A percentile compares a stretch with the other conserved stretches of the same genome.
These are phyloP conservation scores for Gamsiella multidivaricata DNA, from an alignment of 192 early-diverging fungal genomes.

Conservation along the genomic window DNA sequence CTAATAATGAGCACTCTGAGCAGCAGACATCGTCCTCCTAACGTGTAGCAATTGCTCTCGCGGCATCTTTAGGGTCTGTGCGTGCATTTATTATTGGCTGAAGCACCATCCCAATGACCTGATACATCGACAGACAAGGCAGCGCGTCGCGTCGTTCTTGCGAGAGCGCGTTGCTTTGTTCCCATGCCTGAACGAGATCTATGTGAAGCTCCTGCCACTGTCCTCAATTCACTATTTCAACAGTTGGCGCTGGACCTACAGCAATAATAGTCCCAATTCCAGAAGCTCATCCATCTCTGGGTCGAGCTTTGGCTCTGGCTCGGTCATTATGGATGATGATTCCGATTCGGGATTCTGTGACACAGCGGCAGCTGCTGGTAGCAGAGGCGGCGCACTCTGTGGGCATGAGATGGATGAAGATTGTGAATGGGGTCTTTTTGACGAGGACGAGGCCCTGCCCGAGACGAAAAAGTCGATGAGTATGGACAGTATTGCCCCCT, in stretches of 20 bases:
- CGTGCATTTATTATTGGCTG: constrained; percentile 34
- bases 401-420: constrained; percentile 49
- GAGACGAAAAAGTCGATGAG: background rate
- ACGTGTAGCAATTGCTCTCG: background rate
- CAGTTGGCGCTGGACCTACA: constrained; percentile 19
- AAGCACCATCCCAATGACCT: constrained; percentile 56
- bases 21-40: background rate
- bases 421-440: constrained; percentile 45
- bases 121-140: constrained; percentile 51
- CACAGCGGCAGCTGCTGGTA: background rate
- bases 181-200: constrained; percentile 43
- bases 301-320: background rate
- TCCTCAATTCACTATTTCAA: constrained; percentile 39
- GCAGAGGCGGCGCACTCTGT: background rate
- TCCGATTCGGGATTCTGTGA: constrained; percentile 36
- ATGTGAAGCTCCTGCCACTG: constrained; percentile 23
- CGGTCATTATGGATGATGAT: constrained; percentile 19
- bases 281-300: constrained; percentile 17
- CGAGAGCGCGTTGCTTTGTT: constrained; percentile 29
- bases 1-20: background rate
- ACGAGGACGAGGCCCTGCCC: constrained; percentile 29
- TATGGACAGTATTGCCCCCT: constrained; percentile 6
- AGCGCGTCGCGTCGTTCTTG: constrained; percentile 33
- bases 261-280: constrained; percentile 1
- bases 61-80: constrained; percentile 26